Percentiles rank a stretch among this genome's conserved stretches.
phyloP scores from a whole-genome alignment of 108 stramenopile species.

The Pseudonitzschia delicatissima region DNA sequence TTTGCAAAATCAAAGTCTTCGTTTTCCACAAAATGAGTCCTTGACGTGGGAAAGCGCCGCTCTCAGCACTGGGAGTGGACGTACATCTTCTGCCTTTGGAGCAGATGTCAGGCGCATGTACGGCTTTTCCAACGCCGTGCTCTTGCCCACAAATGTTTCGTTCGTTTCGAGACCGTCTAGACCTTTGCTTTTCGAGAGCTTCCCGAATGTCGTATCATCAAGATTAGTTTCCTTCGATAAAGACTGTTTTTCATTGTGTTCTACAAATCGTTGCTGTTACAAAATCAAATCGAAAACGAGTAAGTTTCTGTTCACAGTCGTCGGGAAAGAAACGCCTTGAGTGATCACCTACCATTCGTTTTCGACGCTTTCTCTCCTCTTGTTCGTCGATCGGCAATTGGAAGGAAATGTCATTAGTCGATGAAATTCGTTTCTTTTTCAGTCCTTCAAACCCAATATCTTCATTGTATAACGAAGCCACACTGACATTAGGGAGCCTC shows the following conservation, averaged over 20 bases:
- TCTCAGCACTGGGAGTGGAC: constrained; percentile 58
- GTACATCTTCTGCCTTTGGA: constrained; percentile 59
- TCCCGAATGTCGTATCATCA: neutral
- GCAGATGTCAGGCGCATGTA: constrained; percentile 80
- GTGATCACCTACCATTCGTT: constrained; percentile 25
- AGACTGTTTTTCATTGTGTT: constrained; percentile 1
- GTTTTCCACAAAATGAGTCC: constrained; percentile 41
- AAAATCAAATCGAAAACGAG: neutral
- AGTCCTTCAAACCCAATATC: constrained; percentile 30
- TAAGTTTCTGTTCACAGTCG: neutral
- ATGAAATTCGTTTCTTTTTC: constrained; percentile 11
- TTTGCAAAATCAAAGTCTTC: constrained; percentile 86
- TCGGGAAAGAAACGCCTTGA: neutral
- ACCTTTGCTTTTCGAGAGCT: neutral
- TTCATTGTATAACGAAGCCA: constrained; percentile 29
- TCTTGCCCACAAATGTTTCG: constrained; percentile 35
- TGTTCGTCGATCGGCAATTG: constrained; percentile 8
- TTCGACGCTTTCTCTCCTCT: constrained; percentile 24
- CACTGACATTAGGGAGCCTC: constrained; percentile 1
- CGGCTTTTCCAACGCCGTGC: constrained; percentile 61
- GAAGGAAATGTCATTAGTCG: neutral
- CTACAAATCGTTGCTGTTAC: constrained; percentile 23
- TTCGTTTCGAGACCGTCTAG: neutral
- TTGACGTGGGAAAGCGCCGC: constrained; percentile 69
- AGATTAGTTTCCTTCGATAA: neutral